Evolutionary conservation across 2,329 filamentous ascomycete genomes (phyloP).

Genomic region (Bisporella sp.): DNA sequence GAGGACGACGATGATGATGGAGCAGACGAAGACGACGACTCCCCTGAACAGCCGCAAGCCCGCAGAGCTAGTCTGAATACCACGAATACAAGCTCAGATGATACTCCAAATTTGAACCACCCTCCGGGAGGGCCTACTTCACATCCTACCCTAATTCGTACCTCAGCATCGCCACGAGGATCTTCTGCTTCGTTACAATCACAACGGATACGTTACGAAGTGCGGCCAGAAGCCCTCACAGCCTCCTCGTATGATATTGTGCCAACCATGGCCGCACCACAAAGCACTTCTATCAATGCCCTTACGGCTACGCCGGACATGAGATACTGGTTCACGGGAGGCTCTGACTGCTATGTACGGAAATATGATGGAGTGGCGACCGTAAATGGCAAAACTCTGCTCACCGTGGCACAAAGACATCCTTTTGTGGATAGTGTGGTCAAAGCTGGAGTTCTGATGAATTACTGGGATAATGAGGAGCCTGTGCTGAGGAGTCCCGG

Average conservation of each 20-base stretch:
- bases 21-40: constrained; percentile 46
- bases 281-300: constrained; percentile 92
- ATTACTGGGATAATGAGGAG: constrained; percentile 98
- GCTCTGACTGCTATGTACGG: constrained; percentile 89
- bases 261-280: constrained; percentile 92
- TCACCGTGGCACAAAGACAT: constrained; percentile 92
- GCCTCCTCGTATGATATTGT: constrained; percentile 89
- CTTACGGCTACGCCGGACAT: constrained; percentile 89
- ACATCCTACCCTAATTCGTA: constrained; percentile 21
- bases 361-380: constrained; percentile 96
- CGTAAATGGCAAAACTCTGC: constrained; percentile 85
- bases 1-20: constrained; percentile 32
- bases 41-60: constrained; percentile 31
- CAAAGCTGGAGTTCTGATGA: constrained; percentile 89
- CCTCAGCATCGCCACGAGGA: constrained; percentile 25
- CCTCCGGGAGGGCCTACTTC: constrained; percentile 25
- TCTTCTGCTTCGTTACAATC: constrained; percentile 31
- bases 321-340: constrained; percentile 90
- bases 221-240: constrained; percentile 72
- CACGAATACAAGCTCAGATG: constrained; percentile 23
- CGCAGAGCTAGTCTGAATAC: constrained; percentile 21
- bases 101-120: constrained; percentile 14
- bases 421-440: constrained; percentile 96
- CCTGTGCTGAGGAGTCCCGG: constrained; percentile 31
- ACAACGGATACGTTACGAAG: constrained; percentile 46